Evolutionary conservation across 2,329 filamentous ascomycete genomes (phyloP).

Genomic region (Aspergillus ochraceoroseus): DNA sequence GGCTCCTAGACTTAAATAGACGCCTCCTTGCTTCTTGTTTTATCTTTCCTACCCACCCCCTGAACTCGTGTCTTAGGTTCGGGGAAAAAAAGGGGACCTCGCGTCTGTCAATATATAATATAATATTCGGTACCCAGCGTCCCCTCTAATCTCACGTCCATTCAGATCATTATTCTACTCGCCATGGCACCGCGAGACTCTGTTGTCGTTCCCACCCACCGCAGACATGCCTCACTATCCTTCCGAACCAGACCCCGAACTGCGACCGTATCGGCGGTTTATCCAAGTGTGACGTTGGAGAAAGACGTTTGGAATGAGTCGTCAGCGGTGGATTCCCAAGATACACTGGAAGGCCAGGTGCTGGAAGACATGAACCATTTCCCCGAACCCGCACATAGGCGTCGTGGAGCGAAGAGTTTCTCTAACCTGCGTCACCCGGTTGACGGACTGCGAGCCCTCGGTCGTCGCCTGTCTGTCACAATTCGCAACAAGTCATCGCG

Average conservation of each 20-base stretch:
- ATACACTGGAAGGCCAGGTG: conserved; percentile 24
- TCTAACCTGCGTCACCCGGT: conserved; percentile 42
- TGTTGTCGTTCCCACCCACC: conserved; percentile 23
- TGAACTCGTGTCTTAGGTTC: conserved; percentile 9
- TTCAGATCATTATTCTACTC: conserved; percentile 10
- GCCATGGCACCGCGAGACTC: conserved; percentile 34
- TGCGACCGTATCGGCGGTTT: conserved; percentile 25
- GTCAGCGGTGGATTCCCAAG: conserved; percentile 22
- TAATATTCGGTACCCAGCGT: conserved; percentile 1
- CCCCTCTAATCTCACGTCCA: conserved; percentile 4
- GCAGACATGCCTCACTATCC: conserved; percentile 39
- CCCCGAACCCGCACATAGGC: conserved; percentile 30
- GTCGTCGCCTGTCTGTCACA: conserved; percentile 40
- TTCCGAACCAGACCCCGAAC: conserved; percentile 38
- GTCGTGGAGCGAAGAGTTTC: conserved; percentile 40
- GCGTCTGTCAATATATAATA: conserved; percentile 12
- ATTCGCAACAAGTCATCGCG: conserved; percentile 38
- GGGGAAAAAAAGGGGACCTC: conserved; percentile 9
- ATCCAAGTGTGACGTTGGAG: conserved; percentile 19
- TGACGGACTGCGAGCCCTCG: conserved; percentile 40
- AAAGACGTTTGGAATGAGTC: conserved; percentile 26
- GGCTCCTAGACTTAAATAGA: conserved; percentile 7
- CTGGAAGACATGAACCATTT: conserved; percentile 34
- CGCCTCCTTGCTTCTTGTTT: conserved; percentile 17
- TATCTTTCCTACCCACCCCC: conserved; percentile 5